A percentile compares a stretch with the other conserved stretches of the same genome.
These are phyloP conservation scores for Trametes polyzona DNA, from an alignment of 1,284 basidiomycete species.

Conservation along the genomic window DNA sequence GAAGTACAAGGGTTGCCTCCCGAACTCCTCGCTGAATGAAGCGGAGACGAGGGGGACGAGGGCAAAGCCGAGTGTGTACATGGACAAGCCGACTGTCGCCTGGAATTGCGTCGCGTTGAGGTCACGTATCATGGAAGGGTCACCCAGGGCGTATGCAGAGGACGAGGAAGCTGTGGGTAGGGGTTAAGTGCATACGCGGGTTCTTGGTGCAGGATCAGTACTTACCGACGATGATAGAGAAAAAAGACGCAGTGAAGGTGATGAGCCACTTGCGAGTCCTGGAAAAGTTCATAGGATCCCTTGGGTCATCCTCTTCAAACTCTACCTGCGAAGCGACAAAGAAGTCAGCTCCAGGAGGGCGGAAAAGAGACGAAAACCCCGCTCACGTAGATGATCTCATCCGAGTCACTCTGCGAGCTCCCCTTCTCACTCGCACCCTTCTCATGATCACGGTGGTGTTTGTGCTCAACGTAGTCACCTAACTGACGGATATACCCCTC, in stretches of 20 bases:
- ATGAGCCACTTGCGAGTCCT: slow-evolving; percentile 51
- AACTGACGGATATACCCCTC: slow-evolving; percentile 31
- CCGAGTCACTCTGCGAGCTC: not conserved
- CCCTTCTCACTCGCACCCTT: slow-evolving; percentile 16
- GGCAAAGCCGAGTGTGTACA: slow-evolving; percentile 72
- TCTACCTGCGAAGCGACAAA: slow-evolving; percentile 48
- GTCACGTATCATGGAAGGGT: slow-evolving; percentile 66
- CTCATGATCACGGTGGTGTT: slow-evolving; percentile 22
- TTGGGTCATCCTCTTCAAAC: slow-evolving; percentile 51
- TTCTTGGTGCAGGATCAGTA: not conserved
- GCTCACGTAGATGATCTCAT: slow-evolving; percentile 25
- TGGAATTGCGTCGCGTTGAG: slow-evolving; percentile 61
- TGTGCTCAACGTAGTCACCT: slow-evolving; percentile 33
- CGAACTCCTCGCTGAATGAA: slow-evolving; percentile 80
- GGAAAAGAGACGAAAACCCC: not conserved
- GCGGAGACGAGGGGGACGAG: slow-evolving; percentile 72
- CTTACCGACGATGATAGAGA: slow-evolving; percentile 58
- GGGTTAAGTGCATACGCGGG: not conserved
- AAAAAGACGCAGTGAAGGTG: slow-evolving; percentile 59
- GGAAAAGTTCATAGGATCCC: slow-evolving; percentile 57
- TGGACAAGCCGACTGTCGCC: slow-evolving; percentile 61
- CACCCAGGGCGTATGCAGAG: slow-evolving; percentile 62
- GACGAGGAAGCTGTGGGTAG: slow-evolving; percentile 49
- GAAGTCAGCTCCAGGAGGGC: not conserved
- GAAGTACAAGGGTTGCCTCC: slow-evolving; percentile 71